These are phyloP conservation scores for Diaporthe sp. DNA, from an alignment of 2,329 filamentous ascomycete genomes.

Conservation along the genomic window DNA sequence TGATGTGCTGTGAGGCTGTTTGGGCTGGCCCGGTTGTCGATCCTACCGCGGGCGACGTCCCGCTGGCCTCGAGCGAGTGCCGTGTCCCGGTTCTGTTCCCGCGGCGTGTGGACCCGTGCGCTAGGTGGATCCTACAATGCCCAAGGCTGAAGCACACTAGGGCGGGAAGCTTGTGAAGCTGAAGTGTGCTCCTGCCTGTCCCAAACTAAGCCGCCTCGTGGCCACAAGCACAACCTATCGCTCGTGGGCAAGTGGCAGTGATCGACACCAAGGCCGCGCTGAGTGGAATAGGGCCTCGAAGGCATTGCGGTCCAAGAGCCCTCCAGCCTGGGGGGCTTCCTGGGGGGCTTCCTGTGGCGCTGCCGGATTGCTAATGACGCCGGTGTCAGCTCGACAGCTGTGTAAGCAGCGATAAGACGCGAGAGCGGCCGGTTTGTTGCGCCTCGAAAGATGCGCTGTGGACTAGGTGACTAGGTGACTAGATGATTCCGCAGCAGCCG, in stretches of 20 bases:
- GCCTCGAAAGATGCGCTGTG: constrained; percentile 13
- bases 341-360: neutral
- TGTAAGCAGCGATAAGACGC: constrained; percentile 29
- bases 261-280: constrained; percentile 12
- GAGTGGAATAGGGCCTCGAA: neutral
- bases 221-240: constrained; percentile 18
- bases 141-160: constrained; percentile 33
- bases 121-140: neutral
- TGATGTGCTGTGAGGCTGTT: constrained; percentile 21
- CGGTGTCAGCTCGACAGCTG: constrained; percentile 7
- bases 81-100: neutral
- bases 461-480: constrained; percentile 4
- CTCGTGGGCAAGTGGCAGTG: constrained; percentile 2
- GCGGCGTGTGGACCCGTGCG: constrained; percentile 6
- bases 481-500: constrained; percentile 3
- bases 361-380: constrained; percentile 17
- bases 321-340: neutral
- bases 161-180: constrained; percentile 25
- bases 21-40: constrained; percentile 12
- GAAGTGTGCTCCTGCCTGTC: neutral
- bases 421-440: constrained; percentile 8
- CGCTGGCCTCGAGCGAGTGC: constrained; percentile 10
- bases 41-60: constrained; percentile 10
- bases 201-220: constrained; percentile 17
- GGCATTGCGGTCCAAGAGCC: neutral